phyloP scores from a whole-genome alignment of 805 yeast species.

The Myxozyma neglecta region DNA sequence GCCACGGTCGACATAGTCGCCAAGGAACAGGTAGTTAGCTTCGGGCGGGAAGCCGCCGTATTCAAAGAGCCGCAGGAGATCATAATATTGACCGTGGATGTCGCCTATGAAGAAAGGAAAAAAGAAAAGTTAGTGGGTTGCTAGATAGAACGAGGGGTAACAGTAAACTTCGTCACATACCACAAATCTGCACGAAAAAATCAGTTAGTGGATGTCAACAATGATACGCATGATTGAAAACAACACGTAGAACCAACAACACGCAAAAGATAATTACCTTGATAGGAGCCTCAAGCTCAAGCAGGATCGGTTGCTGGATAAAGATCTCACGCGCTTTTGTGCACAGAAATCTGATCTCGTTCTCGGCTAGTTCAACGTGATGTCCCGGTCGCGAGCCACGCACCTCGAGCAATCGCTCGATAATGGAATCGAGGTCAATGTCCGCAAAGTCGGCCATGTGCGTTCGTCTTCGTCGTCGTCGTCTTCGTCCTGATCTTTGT shows the following conservation, averaged over 20 bases:
- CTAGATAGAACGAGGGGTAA: background rate
- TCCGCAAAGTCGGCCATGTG: conserved; percentile 46
- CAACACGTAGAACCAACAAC: background rate
- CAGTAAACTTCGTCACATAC: conserved; percentile 14
- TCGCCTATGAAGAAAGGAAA: conserved; percentile 59
- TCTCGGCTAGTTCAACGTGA: conserved; percentile 90
- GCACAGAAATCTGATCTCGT: conserved; percentile 91
- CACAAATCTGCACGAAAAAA: conserved; percentile 18
- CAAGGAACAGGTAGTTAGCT: conserved; percentile 90
- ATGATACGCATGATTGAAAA: background rate
- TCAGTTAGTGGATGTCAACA: background rate
- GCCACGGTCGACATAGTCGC: conserved; percentile 98
- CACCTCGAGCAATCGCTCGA: conserved; percentile 93
- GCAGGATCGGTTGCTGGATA: conserved; percentile 92
- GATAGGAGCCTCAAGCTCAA: conserved; percentile 96
- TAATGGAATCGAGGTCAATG: conserved; percentile 94
- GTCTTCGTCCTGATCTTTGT: too few species aligned
- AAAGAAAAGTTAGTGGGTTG: background rate
- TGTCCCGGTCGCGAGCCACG: conserved; percentile 98
- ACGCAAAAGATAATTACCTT: conserved; percentile 54
- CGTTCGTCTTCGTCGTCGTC: too few species aligned
- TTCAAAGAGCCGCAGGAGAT: conserved; percentile 89
- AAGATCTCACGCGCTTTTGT: conserved; percentile 97
- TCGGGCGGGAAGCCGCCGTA: conserved; percentile 99
- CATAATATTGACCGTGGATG: conserved; percentile 98